phyloP scores from a whole-genome alignment of 345 rosid species.

The Acer negundo region DNA sequence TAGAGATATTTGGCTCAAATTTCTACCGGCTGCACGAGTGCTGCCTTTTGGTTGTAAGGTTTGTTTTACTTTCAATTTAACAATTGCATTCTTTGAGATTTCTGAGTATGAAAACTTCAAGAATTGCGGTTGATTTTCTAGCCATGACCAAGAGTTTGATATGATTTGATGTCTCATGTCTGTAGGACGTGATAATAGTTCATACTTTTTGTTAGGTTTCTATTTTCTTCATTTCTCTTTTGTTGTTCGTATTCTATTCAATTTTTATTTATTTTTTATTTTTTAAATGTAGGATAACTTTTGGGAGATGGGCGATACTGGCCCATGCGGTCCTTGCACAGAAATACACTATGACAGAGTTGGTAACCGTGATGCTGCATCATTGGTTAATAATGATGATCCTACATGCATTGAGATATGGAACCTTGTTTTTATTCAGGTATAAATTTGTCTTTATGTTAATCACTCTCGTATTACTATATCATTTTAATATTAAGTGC shows the following conservation, averaged over 20 bases:
- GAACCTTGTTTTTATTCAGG: constrained; percentile 99
- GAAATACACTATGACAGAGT: constrained; percentile 93
- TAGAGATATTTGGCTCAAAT: constrained; percentile 76
- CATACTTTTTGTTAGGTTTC: not conserved
- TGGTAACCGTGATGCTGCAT: constrained; percentile 84
- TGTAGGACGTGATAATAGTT: not conserved
- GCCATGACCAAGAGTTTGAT: not conserved
- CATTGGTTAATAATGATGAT: constrained; percentile 87
- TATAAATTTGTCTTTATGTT: constrained; percentile 22
- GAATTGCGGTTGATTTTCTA: not conserved
- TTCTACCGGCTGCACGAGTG: constrained; percentile 76
- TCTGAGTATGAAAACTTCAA: not conserved
- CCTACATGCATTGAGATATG: constrained; percentile 99
- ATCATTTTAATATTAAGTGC: not conserved
- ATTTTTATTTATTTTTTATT: constrained; percentile 7
- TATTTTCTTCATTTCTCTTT: not conserved
- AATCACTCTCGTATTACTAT: not conserved
- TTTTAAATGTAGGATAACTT: constrained; percentile 71
- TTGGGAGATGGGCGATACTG: constrained; percentile 99
- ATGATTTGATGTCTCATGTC: not conserved
- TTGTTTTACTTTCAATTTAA: constrained; percentile 21
- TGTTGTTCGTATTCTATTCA: not conserved
- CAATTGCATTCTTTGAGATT: not conserved
- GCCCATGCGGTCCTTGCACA: constrained; percentile 99
- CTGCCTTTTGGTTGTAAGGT: constrained; percentile 96